These are phyloP conservation scores for Podila clonocystis DNA, from an alignment of 192 early-diverging fungal species.

Conservation along the genomic window DNA sequence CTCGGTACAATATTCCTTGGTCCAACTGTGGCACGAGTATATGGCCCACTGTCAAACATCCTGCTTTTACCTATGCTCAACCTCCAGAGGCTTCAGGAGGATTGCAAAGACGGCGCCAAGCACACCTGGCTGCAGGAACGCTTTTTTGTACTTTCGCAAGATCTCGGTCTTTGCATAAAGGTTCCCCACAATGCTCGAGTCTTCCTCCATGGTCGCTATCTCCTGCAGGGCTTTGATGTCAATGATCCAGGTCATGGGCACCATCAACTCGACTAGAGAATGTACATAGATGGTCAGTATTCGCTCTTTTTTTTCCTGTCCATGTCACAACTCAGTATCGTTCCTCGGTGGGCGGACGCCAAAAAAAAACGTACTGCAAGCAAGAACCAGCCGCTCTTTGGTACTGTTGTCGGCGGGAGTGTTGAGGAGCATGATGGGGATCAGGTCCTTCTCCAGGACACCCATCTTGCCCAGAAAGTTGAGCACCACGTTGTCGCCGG, in stretches of 20 bases:
- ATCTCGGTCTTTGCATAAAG: conserved; percentile 50
- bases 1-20: too few relatives aligned
- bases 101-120: conserved; percentile 61
- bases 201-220: conserved; percentile 43
- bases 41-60: too few relatives aligned
- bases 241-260: conserved; percentile 90
- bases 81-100: conserved; percentile 58
- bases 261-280: conserved; percentile 80
- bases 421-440: conserved; percentile 74
- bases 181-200: conserved; percentile 51
- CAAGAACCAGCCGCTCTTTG: conserved; percentile 56
- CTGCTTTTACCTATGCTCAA: conserved; percentile 52
- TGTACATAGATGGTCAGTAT: neutral
- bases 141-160: conserved; percentile 77
- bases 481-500: conserved; percentile 65
- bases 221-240: conserved; percentile 56
- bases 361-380: conserved; percentile 53
- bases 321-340: neutral
- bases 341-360: neutral
- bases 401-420: conserved; percentile 24
- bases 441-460: conserved; percentile 79
- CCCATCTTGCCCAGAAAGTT: conserved; percentile 79
- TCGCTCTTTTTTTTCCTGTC: neutral
- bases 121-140: conserved; percentile 68
- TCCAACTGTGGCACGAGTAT: too few relatives aligned